Evolutionary conservation across 192 early-diverging fungal species (phyloP).

Genomic region (Irineochytrium annulatum): DNA sequence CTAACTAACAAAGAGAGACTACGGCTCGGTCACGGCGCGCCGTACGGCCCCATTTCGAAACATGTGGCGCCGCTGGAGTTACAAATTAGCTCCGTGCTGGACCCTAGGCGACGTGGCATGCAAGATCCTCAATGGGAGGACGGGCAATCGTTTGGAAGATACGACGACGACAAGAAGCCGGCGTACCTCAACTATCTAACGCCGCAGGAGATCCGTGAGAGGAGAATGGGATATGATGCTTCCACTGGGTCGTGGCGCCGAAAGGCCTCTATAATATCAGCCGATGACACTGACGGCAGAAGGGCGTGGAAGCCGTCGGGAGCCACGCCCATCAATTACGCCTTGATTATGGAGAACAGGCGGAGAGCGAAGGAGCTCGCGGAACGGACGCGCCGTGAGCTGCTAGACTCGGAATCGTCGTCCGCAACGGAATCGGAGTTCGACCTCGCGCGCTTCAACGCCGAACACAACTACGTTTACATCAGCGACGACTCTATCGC

Average conservation of each 20-base stretch:
- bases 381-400: neutral
- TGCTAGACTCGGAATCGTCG: neutral
- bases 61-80: too few relatives aligned
- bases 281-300: neutral
- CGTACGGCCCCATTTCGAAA: too few relatives aligned
- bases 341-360: neutral
- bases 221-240: neutral
- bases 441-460: neutral
- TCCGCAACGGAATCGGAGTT: neutral
- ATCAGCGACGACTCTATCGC: neutral
- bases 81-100: too few relatives aligned
- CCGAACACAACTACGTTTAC: neutral
- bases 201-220: neutral
- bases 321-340: neutral
- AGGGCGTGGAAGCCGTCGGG: neutral
- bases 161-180: too few relatives aligned
- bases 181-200: neutral
- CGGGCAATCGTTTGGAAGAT: too few relatives aligned
- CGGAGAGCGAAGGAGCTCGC: neutral
- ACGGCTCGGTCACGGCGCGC: too few relatives aligned
- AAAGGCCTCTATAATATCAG: neutral
- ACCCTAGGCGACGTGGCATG: too few relatives aligned
- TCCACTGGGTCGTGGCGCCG: neutral
- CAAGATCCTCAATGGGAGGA: too few relatives aligned
- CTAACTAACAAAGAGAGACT: too few relatives aligned